phyloP scores from a whole-genome alignment of 2,329 filamentous ascomycete species.

The Whalleya microplaca region DNA sequence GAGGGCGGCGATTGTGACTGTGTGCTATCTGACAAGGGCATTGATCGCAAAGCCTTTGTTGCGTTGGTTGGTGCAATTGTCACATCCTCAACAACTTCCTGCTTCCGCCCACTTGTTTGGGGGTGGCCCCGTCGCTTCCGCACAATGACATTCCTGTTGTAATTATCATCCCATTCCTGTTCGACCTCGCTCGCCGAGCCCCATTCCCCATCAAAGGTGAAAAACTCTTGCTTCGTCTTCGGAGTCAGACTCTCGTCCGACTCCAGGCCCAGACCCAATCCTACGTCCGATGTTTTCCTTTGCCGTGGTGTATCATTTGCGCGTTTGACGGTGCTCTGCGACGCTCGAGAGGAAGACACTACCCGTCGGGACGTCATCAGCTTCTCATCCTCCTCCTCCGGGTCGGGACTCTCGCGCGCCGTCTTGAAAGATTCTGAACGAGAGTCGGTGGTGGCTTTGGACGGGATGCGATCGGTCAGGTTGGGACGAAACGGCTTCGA shows the following conservation, averaged over 20 bases:
- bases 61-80: conserved; percentile 55
- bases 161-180: conserved; percentile 59
- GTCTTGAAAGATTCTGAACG: conserved; percentile 73
- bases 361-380: conserved; percentile 44
- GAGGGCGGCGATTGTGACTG: conserved; percentile 44
- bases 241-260: conserved; percentile 46
- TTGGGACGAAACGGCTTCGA: conserved; percentile 51
- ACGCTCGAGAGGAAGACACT: conserved; percentile 46
- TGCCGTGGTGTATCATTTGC: conserved; percentile 35
- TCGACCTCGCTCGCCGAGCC: conserved; percentile 51
- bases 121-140: conserved; percentile 47
- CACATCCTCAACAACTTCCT: conserved; percentile 52
- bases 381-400: conserved; percentile 61
- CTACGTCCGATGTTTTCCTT: conserved; percentile 42
- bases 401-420: conserved; percentile 65
- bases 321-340: conserved; percentile 50
- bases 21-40: conserved; percentile 50
- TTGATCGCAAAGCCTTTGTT: conserved; percentile 51
- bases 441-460: conserved; percentile 61
- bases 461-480: conserved; percentile 52
- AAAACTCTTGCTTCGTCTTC: conserved; percentile 52
- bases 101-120: conserved; percentile 33
- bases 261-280: conserved; percentile 49
- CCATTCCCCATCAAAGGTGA: conserved; percentile 65
- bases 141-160: conserved; percentile 57